Evolutionary conservation across 202 grass and related monocot species (phyloP).

Genomic region (Sporobolus alterniflorus): DNA sequence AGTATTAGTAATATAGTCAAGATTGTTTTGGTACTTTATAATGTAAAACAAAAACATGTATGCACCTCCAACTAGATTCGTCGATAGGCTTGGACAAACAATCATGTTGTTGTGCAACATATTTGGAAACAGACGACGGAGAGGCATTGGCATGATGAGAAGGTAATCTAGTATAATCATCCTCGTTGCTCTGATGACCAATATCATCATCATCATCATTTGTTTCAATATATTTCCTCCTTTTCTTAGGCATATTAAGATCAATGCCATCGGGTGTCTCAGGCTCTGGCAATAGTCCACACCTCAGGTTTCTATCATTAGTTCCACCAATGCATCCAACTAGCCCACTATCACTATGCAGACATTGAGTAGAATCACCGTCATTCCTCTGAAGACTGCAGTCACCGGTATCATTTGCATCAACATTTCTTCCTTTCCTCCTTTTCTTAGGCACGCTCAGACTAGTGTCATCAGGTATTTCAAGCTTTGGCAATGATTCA

Average conservation of each 20-base stretch:
- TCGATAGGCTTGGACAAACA: constrained; percentile 35
- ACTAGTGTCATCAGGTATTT: no score
- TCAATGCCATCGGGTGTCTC: background rate
- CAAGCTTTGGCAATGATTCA: no score
- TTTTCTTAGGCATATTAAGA: background rate
- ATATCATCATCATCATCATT: background rate
- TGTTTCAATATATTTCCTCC: background rate
- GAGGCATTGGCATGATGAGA: background rate
- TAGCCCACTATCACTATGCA: no score
- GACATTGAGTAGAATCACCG: no score
- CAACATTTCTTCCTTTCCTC: no score
- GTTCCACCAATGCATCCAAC: background rate
- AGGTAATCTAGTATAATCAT: background rate
- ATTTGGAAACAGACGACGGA: background rate
- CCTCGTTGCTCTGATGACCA: background rate
- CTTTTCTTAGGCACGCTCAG: no score
- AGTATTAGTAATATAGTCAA: constrained; percentile 6
- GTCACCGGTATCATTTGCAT: no score
- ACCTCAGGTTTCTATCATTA: background rate
- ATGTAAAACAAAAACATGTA: background rate
- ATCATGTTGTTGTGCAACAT: background rate
- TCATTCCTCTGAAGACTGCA: no score
- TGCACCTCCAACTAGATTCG: constrained; percentile 36
- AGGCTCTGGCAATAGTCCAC: background rate
- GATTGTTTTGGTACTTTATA: background rate